Base-by-base conservation (phyloP, 2,329 filamentous ascomycete genomes). In the Diplodia sapinea region DNA sequence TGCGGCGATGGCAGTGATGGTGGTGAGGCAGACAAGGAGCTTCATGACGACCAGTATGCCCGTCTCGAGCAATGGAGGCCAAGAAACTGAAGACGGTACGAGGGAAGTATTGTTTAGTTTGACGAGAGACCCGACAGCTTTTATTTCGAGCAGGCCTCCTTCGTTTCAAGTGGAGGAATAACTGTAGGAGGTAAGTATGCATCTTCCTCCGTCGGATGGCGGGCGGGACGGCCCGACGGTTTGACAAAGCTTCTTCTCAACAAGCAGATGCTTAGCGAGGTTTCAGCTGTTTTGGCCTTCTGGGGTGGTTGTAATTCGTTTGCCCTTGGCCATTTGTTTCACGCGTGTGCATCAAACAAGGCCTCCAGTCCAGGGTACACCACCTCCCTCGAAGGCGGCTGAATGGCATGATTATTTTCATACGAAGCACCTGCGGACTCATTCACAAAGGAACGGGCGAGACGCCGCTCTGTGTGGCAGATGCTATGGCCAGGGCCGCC, bases 161-260 rank as follows among this genome's bases (percentile, higher is more conserved):
- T 36, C n/a, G 33, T 38, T 57, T 57, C 54, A 40, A 43, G 54
- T 40, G 54, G 54, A 57, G 54, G 54, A 56, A 56, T 12, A 38
- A 38, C 33, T 56, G 40, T 43, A 43, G 17, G 40, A 43, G 17
- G 40, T 33, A 43, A 7, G n/a, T 47, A 20, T 20, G 43, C 43
- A 47, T n/a, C n/a, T 47, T 47, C 43, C n/a, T 47, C 43, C 43
- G 43, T 13, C 43, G n/a, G 43, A n/a, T 20, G n/a, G 17, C 29
- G 23, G 12, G 31, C 38, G 33, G 36, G 38, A n/a, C 36, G 54
- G 54, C 20, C 54, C 54, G 54, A 17, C 54, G 36, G 54, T 15
- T 20, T 57, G 33, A 43, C 36, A 40, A 57, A 40, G 31, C 54
- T 57, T 57, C n/a, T 57, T 57, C 33, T 4, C 17, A n/a, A n/a